Evolutionary conservation across 805 yeast genomes (phyloP).

Genomic region (Spathaspora arborariae): DNA sequence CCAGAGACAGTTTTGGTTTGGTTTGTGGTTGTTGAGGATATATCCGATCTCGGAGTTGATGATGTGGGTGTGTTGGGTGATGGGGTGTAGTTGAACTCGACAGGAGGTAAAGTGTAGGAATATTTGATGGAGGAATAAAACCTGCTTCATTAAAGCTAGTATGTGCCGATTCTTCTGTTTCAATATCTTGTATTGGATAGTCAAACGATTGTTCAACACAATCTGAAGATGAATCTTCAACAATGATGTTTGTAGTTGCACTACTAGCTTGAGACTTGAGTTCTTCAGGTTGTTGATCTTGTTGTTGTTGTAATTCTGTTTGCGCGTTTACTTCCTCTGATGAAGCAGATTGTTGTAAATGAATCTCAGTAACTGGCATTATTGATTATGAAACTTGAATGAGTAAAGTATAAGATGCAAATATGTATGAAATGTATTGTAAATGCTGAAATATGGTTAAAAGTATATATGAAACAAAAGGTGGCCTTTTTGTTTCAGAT

Average conservation of each 20-base stretch:
- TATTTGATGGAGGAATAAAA: neutral
- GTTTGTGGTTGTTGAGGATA: neutral
- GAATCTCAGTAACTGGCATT: conserved; percentile 2
- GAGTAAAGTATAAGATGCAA: neutral
- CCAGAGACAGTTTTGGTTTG: neutral
- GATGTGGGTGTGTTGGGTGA: neutral
- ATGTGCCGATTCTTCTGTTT: neutral
- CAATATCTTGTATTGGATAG: neutral
- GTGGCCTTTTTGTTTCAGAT: neutral
- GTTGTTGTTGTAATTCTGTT: neutral
- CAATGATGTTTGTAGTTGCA: neutral
- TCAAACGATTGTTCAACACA: too few species aligned
- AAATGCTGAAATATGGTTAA: neutral
- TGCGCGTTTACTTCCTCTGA: neutral
- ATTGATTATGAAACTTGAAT: neutral
- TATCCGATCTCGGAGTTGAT: neutral
- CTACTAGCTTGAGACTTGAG: neutral
- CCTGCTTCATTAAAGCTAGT: neutral
- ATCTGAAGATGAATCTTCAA: neutral
- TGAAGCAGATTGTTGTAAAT: neutral
- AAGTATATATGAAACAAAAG: too few species aligned
- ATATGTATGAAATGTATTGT: neutral
- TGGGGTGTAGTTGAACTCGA: neutral
- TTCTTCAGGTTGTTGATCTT: neutral
- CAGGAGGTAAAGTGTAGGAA: neutral